These are phyloP conservation scores for Nakazawaea ambrosiae DNA, from an alignment of 805 yeast species.

Conservation along the genomic window DNA sequence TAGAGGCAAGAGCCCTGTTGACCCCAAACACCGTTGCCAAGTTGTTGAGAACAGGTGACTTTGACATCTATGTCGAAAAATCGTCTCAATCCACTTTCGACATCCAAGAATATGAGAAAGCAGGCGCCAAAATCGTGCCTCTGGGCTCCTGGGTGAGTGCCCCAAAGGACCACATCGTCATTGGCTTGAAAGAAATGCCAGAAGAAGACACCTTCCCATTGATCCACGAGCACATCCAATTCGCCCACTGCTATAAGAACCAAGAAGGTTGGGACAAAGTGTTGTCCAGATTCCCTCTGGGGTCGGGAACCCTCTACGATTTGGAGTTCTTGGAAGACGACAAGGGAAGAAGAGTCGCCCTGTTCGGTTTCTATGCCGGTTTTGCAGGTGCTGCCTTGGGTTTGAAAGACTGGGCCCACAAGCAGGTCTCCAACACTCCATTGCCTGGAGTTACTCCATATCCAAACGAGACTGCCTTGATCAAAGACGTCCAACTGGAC, in stretches of 20 bases:
- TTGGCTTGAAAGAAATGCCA: conserved; percentile 94
- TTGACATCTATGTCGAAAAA: conserved; percentile 82
- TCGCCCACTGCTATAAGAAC: conserved; percentile 97
- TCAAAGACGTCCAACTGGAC: conserved; percentile 61
- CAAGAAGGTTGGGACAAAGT: conserved; percentile 98
- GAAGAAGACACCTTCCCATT: conserved; percentile 87
- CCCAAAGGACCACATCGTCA: conserved; percentile 81
- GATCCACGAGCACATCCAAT: conserved; percentile 93
- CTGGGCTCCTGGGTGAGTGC: conserved; percentile 91
- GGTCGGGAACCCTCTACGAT: conserved; percentile 87
- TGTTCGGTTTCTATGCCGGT: conserved; percentile 99
- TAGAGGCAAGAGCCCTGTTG: conserved; percentile 95
- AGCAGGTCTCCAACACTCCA: conserved; percentile 59
- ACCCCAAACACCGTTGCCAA: conserved; percentile 88
- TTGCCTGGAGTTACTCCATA: conserved; percentile 79
- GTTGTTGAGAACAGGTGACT: conserved; percentile 73
- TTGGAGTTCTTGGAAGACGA: conserved; percentile 92
- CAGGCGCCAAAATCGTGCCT: conserved; percentile 85
- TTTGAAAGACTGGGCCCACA: conserved; percentile 88
- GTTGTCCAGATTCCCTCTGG: conserved; percentile 79
- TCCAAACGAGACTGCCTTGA: conserved; percentile 68
- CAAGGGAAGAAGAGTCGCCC: conserved; percentile 97
- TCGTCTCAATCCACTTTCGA: conserved; percentile 77
- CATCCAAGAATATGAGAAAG: conserved; percentile 65
- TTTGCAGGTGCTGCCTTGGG: conserved; percentile 99